Conservation (phyloP, 768 basidiomycete genomes). For the Phylloporus arenicola region DNA sequence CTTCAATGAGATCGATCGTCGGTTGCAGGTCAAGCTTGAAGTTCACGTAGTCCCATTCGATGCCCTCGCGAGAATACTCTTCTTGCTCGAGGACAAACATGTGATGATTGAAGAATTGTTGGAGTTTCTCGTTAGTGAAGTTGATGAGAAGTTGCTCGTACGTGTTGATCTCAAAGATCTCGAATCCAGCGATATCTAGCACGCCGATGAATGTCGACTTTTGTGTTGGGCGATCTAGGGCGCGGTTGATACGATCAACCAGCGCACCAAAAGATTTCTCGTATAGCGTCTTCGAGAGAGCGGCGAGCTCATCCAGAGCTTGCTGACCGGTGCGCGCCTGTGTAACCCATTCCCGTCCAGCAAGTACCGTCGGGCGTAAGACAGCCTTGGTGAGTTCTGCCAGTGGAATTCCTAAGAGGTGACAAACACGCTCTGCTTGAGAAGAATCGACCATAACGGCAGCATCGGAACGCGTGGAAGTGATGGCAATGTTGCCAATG, state of each 20-base stretch:
- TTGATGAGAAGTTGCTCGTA: constrained; percentile 99
- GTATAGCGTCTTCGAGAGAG: constrained; percentile 92
- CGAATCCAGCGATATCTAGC: constrained; percentile 98
- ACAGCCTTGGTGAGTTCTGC: constrained; percentile 86
- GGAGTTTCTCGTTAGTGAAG: constrained; percentile 97
- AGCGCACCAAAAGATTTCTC: constrained; percentile 94
- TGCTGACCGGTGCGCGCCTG: constrained; percentile 90
- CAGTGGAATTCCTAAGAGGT: constrained; percentile 83
- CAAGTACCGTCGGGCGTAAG: constrained; percentile 83
- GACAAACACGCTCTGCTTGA: constrained; percentile 86
- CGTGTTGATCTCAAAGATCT: constrained; percentile 90
- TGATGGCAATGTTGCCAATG: constrained; percentile 87
- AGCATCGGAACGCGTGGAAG: constrained; percentile 73
- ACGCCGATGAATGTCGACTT: constrained; percentile 96
- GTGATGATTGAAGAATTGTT: constrained; percentile 98
- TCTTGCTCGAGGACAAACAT: constrained; percentile 99
- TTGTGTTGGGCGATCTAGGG: constrained; percentile 86
- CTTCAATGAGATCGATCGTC: constrained; percentile 96
- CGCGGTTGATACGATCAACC: constrained; percentile 92
- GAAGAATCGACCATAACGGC: constrained; percentile 73
- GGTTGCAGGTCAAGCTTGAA: constrained; percentile 97
- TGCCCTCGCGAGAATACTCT: constrained; percentile 93
- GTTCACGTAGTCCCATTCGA: constrained; percentile 97
- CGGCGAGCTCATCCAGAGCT: constrained; percentile 85
- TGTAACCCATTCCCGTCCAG: constrained; percentile 95